These are phyloP conservation scores for Arthrobotrys iridis DNA, from an alignment of 2,329 filamentous ascomycete species.

Conservation along the genomic window DNA sequence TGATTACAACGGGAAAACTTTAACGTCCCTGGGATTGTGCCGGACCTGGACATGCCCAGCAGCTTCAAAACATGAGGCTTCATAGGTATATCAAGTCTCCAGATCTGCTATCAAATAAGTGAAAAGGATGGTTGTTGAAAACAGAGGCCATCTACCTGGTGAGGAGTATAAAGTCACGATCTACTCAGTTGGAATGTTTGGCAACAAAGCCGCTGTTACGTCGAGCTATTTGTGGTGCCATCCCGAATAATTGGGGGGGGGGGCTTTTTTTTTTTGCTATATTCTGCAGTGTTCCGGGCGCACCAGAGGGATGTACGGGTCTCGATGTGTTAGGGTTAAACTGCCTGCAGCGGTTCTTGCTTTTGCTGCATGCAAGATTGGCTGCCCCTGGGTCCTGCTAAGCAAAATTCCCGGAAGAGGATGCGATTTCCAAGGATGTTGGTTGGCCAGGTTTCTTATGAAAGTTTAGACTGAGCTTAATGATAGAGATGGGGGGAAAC, in stretches of 20 bases:
- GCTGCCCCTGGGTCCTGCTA: slow-evolving; percentile 37
- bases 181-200: slow-evolving; percentile 14
- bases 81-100: not conserved
- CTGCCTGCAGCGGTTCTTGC: slow-evolving; percentile 20
- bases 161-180: slow-evolving; percentile 5
- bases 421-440: slow-evolving; percentile 40
- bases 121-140: not conserved
- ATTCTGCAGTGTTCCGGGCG: slow-evolving; percentile 19
- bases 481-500: slow-evolving; percentile 13
- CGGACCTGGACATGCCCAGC: not conserved
- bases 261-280: not conserved
- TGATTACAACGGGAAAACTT: slow-evolving; percentile 39
- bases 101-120: not conserved
- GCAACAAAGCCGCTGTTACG: not conserved
- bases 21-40: slow-evolving; percentile 18
- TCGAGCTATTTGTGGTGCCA: slow-evolving; percentile 17
- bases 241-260: not conserved
- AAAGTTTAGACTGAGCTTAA: slow-evolving; percentile 6
- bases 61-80: not conserved
- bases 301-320: slow-evolving; percentile 23
- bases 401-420: slow-evolving; percentile 43
- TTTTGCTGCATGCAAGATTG: slow-evolving; percentile 49
- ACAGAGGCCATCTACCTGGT: not conserved
- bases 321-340: slow-evolving; percentile 12
- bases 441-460: slow-evolving; percentile 40